phyloP scores from a whole-genome alignment of 768 basidiomycete genomes.

The Auricularia auricula-judae region DNA sequence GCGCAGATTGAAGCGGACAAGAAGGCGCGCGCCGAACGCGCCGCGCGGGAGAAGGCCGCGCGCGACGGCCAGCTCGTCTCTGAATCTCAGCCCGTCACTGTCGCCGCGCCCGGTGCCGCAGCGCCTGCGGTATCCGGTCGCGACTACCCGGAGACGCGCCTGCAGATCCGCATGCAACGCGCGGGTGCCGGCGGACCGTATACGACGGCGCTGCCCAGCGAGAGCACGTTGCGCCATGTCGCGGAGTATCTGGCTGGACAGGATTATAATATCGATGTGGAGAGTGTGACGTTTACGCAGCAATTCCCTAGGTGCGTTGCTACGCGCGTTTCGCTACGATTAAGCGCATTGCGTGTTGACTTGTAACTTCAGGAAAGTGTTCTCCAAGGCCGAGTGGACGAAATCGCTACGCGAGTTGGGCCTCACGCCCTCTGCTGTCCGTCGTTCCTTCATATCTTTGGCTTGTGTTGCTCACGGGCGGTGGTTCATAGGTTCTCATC shows the following conservation, averaged over 20 bases:
- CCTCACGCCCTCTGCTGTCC: conserved; percentile 82
- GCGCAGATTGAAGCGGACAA: conserved; percentile 95
- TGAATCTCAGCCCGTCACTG: conserved; percentile 23
- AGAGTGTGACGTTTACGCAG: conserved; percentile 65
- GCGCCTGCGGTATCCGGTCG: conserved; percentile 37
- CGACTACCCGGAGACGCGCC: conserved; percentile 77
- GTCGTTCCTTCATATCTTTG: conserved; percentile 3
- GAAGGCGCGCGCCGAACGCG: conserved; percentile 74
- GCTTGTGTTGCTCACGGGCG: background rate
- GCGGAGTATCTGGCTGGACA: conserved; percentile 83
- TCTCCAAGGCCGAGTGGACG: conserved; percentile 59
- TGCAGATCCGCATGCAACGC: conserved; percentile 61
- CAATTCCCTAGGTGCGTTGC: conserved; percentile 70
- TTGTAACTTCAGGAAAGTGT: conserved; percentile 53
- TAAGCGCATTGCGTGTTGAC: too few relatives aligned
- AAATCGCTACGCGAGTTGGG: conserved; percentile 75
- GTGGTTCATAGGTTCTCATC: background rate
- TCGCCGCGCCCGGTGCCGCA: conserved; percentile 26
- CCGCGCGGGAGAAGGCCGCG: conserved; percentile 83
- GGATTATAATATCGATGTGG: conserved; percentile 54
- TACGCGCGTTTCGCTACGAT: background rate
- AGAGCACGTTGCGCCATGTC: conserved; percentile 67
- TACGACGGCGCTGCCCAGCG: conserved; percentile 70
- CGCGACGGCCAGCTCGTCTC: conserved; percentile 59
- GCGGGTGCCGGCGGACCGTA: conserved; percentile 72